A percentile compares a stretch with the other conserved stretches of the same genome.
Conservation (phyloP, 441 rosid species). For the Corymbia calophylla region DNA sequence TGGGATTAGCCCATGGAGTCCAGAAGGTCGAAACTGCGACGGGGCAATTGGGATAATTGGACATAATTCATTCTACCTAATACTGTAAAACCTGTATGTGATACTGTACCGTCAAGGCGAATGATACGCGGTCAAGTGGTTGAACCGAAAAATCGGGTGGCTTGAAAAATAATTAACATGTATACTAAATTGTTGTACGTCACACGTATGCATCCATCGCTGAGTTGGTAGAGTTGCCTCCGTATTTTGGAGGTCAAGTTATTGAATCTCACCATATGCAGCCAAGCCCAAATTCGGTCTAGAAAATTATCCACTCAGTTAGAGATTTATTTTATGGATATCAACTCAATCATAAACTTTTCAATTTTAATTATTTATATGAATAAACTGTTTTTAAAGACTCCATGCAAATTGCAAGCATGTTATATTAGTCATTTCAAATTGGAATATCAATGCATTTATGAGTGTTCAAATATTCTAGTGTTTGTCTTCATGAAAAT, state of each 20-base stretch:
- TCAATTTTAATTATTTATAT: no score
- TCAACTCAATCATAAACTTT: not conserved
- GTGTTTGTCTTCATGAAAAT: no score
- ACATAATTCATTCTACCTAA: no score
- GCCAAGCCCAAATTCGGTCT: not conserved
- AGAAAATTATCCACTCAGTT: no score
- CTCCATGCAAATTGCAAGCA: not conserved
- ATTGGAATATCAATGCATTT: not conserved
- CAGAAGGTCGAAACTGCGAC: no score
- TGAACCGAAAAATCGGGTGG: not conserved
- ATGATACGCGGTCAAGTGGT: not conserved
- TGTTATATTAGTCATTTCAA: not conserved
- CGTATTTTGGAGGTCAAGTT: not conserved
- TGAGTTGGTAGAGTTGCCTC: not conserved
- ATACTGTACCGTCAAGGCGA: not conserved
- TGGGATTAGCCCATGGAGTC: not conserved
- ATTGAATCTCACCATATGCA: not conserved
- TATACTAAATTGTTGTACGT: not conserved
- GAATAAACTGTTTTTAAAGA: not conserved
- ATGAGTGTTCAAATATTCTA: no score
- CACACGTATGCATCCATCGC: not conserved
- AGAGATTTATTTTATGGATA: no score
- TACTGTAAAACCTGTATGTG: not conserved
- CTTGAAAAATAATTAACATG: no score
- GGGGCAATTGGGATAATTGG: not conserved